phyloP scores from a whole-genome alignment of 345 rosid genomes.

The Eucalyptus marginata region DNA sequence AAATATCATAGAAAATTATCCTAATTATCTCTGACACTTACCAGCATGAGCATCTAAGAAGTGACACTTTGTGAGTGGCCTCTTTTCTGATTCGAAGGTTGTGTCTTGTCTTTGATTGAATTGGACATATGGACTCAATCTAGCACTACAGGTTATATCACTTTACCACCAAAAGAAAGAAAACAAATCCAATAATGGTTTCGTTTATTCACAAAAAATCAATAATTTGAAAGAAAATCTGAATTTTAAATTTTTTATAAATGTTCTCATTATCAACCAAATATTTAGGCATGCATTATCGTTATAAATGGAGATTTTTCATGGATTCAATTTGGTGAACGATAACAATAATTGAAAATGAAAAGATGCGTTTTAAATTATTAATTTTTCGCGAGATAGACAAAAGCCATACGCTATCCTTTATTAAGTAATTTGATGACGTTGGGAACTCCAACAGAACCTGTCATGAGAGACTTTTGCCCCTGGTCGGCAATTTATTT shows the following conservation, averaged over 20 bases:
- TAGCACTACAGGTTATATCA: not conserved
- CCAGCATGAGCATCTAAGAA: not conserved
- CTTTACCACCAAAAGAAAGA: not conserved
- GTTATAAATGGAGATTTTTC: not conserved
- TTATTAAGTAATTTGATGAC: constrained; percentile 1
- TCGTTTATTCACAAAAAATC: not conserved
- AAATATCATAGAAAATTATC: too few relatives aligned
- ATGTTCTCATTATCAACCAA: not conserved
- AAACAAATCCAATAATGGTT: not conserved
- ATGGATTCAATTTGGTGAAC: not conserved
- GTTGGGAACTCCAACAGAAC: constrained; percentile 31
- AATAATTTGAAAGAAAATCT: not conserved
- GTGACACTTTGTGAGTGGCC: not conserved
- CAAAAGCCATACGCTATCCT: not conserved
- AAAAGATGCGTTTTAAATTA: not conserved
- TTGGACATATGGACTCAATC: not conserved
- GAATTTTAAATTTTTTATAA: not conserved
- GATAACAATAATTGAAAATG: not conserved
- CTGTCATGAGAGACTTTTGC: constrained; percentile 21
- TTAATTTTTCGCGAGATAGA: not conserved
- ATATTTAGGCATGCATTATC: rapidly evolving
- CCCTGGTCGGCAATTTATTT: constrained; percentile 21
- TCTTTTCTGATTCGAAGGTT: not conserved
- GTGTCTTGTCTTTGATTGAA: not conserved
- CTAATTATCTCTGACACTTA: too few relatives aligned